These are phyloP conservation scores for Pouteria campechiana DNA, from an alignment of 179 eudicot species.

Conservation along the genomic window DNA sequence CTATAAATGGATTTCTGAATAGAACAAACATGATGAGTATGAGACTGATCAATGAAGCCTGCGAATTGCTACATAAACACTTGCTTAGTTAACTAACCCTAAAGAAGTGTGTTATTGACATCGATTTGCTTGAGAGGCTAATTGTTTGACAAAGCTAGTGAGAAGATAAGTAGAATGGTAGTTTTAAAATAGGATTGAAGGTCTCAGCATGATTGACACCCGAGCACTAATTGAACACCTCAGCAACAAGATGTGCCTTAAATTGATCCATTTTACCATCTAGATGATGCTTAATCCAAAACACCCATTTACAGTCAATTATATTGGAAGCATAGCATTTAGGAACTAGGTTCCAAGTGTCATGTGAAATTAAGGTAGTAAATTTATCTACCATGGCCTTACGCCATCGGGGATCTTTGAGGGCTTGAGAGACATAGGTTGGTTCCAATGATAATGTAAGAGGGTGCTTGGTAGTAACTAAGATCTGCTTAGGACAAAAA, in stretches of 20 bases:
- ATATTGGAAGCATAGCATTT: too few species aligned
- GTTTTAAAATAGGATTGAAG: neutral
- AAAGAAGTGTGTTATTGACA: neutral
- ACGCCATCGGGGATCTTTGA: neutral
- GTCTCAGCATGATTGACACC: neutral
- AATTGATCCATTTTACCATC: neutral
- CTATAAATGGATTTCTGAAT: neutral
- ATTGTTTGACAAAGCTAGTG: neutral
- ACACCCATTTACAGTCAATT: neutral
- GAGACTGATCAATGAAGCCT: neutral
- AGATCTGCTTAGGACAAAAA: neutral
- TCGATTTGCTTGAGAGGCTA: neutral
- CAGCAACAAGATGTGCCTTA: neutral
- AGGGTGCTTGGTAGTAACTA: neutral
- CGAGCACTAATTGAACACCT: neutral
- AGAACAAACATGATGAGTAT: too few species aligned
- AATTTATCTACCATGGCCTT: neutral
- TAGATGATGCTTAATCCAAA: neutral
- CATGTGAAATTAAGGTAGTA: neutral
- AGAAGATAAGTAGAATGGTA: neutral
- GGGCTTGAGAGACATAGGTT: neutral
- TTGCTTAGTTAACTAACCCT: neutral
- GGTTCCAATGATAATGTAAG: neutral
- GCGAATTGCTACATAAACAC: neutral
- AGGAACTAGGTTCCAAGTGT: too few species aligned